Base-by-base conservation (phyloP, 139 green algal genomes). In the Astrephomene gubernaculifera region DNA sequence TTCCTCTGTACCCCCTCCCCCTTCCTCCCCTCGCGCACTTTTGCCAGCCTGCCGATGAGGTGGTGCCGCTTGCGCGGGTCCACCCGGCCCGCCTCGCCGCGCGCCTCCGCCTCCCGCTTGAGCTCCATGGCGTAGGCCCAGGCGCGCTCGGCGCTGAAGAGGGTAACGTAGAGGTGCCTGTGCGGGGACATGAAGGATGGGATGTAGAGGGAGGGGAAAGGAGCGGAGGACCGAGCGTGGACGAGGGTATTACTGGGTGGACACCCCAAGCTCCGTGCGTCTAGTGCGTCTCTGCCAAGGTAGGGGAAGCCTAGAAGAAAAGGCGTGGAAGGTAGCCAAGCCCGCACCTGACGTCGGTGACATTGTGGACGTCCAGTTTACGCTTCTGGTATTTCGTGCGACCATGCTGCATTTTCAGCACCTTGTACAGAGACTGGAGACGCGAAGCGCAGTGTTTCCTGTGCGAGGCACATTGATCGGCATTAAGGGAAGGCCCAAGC, bases 111-210 rank as follows among this genome's bases (percentile, higher is more conserved):
- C 81, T 96, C 87, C 38, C 94, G 90, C 88, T 98, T 99, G 0
- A 99, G 85, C 75, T 98, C 93, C 94, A 98, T 99, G 38, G 95
- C 96, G 29, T 95, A 92, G 0, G 91, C 88, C 97, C 97, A 99
- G 14, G 92, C 94, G 0, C 97, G 90, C 92, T 99, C 97, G 10
- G 97, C 94, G 29, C 60, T 90, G 60, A 97, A 93, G 36, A 99
- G 89, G 22, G 92, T 91, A 33, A 99, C 95, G 78, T 95, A 88
- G 79, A 99, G 87, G 79, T 96, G 89, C 86, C 96, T 98, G 93
- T 49, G 74, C 0, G 53, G 36, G 49, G 54, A 57, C 29, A 35
- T 14, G 45, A 36, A 33, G 14, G 45, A 6, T 0, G 45, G n/a
- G 31, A 0, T n/a, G 45, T 57, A 17, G 22, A 65, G 19, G 31